Evolutionary conservation across 2,329 filamentous ascomycete genomes (phyloP), one percentile per base, ranked within the genome.

Genomic region (Hyphodiscus sp.): DNA sequence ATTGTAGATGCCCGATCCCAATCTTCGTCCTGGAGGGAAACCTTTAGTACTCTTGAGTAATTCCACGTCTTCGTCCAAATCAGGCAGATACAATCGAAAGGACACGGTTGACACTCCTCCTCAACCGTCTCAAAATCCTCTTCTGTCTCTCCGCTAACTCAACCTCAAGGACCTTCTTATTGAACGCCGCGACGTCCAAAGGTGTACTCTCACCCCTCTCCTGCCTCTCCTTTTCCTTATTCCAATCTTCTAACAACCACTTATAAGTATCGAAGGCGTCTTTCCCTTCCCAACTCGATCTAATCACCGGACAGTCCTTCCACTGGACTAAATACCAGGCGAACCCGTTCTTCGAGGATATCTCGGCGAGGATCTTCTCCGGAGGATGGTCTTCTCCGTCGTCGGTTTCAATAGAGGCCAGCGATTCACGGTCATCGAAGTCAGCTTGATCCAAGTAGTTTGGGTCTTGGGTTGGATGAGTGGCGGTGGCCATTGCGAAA

Each of bases 291-390:
- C 67, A 69, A 19, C 55, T 62, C 9, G 65, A 67, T 57, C 63
- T 55, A 44, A 69, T 52, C 26, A 67, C 41, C 30, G 67, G 63
- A 55, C 65, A 68, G 50, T 67, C 60, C 53, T 61, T 52, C 67
- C 67, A 69, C 64, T 67, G 68, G 5, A 69, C 62, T 5, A 69
- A 56, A 57, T 64, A 68, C 62, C 63, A 69, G 26, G 51, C 50
- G 33, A 60, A 56, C 15, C 54, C 52, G 54, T 58, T 62, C 47
- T 60, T 63, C 9, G 50, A 58, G 15, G 50, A 55, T 45, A 58
- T 43, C 53, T 69, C 61, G 16, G 63, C 60, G 43, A 68, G 55
- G 45, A 69, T 62, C 44, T 60, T 61, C 50, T 69, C 65, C 0
- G 65, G 63, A 16, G 58, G 60, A 51, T 65, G 61, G 23, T 66